Evolutionary conservation across 345 rosid genomes (phyloP), one percentile per base, ranked within the genome.

Genomic region (Jatropha curcas): DNA sequence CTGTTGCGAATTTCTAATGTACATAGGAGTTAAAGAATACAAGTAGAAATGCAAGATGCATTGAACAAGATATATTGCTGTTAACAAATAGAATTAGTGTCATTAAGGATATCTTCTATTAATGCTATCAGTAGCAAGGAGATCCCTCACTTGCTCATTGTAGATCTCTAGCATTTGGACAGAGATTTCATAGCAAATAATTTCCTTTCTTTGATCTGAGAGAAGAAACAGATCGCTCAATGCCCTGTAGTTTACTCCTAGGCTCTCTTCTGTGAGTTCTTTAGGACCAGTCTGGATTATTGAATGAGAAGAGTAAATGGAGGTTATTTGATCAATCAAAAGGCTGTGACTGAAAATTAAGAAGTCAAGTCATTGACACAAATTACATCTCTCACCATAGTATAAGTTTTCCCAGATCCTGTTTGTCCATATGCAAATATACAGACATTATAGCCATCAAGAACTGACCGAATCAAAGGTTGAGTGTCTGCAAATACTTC

Each of bases 401-500:
- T 79, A 60, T 27, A 66, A 50, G 82, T 79, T 45, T 79, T 79
- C 12, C 82, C 82, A 1, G 82, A 79, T 60, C 82, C 82, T 24
- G 82, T 79, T 66, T 79, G 82, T 20, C 82, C 82, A 52, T 79
- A 79, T 27, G 82, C 82, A 66, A 79, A 79, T 46, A 79, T 79
- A 45, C 82, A 79, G 19, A 79, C 79, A 45, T 79, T 79, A 62
- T 65, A 79, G 3, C 82, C 82, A 33, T 79, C 82, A 70, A 79
- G 79, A 66, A 74, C 82, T 33, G 82, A 79, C 14, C 82, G 75
- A 25, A 79, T 79, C 82, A 79, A 51, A n/a, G 82, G 79, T 73
- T 60, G 79, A 24, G 76, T 79, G 61, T 79, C 82, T 31, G 73
- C 24, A 52, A 79, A 79, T 50, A 79, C 79, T 70, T 79, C 82